Conservation (phyloP, 2,329 filamentous ascomycete species). For the Talaromyces sp. region DNA sequence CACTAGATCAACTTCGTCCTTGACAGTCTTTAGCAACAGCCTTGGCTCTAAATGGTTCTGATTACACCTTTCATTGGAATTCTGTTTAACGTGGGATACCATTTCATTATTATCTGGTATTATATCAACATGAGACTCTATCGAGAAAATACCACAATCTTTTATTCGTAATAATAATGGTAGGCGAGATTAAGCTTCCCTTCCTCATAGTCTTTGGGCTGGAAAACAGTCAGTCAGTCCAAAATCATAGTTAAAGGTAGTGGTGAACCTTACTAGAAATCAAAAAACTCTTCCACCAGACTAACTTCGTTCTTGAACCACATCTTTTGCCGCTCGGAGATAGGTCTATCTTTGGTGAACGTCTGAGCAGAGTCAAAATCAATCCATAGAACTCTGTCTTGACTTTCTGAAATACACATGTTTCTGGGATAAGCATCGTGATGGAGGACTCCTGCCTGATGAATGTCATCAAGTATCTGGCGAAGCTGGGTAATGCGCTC, state of each 20-base stretch:
- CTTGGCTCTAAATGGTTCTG: too few relatives aligned
- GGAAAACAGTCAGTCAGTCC: not conserved
- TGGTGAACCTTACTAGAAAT: not conserved
- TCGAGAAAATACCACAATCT: not conserved
- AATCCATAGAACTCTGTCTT: constrained; percentile 16
- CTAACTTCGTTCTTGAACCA: constrained; percentile 13
- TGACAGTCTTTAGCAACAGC: too few relatives aligned
- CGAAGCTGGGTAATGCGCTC: constrained; percentile 2
- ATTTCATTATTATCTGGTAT: too few relatives aligned
- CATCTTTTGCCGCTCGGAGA: constrained; percentile 4
- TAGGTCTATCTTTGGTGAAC: constrained; percentile 6
- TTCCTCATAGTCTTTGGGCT: not conserved
- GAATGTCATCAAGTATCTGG: constrained; percentile 12
- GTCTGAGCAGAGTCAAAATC: constrained; percentile 17
- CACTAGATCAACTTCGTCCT: too few relatives aligned
- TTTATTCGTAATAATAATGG: not conserved
- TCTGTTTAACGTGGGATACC: too few relatives aligned
- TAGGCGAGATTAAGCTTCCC: not conserved
- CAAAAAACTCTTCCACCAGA: not conserved
- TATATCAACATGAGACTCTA: too few relatives aligned
- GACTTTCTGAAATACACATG: constrained; percentile 13
- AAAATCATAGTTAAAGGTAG: not conserved
- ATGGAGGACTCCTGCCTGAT: constrained; percentile 12
- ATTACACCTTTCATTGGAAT: too few relatives aligned
- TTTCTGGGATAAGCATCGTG: constrained; percentile 14